Evolutionary conservation across 495 filamentous ascomycete genomes (phyloP), one percentile per base, ranked within the genome.

Genomic region (Hypoxylon fuscum): DNA sequence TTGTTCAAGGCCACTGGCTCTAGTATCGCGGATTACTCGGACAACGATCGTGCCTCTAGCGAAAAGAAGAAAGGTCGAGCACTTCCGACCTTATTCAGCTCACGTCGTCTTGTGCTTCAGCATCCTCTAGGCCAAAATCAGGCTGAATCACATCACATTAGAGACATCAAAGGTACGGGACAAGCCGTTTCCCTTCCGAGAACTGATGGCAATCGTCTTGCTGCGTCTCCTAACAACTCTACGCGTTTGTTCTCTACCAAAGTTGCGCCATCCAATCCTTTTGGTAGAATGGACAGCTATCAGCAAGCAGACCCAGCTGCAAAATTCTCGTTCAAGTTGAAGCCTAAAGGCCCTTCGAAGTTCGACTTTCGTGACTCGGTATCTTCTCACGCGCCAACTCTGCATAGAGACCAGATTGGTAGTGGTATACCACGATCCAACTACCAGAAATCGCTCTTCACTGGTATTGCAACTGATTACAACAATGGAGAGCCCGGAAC

Each of bases 11-110:
- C 31, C 9, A 68, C 75, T 2, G 75, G 76, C n/a, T 75, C 73
- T 55, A 77, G 76, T 35, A 63, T 78, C 29, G 77, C 76, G 0
- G 65, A 74, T 41, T 73, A 58, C 31, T 78, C 75, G 0, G 74
- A 79, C 18, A 54, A 62, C 8, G 63, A 49, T 18, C 52, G 56
- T 20, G n/a, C n/a, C n/a, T n/a, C n/a, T n/a, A n/a, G n/a, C n/a
- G n/a, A 48, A 67, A 27, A 29, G 38, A 14, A 21, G 7, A 3
- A 29, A 31, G 17, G 5, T 38, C 41, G 17, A 51, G 66, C 25
- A 41, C 14, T 2, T 68, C 66, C 34, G 32, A 53, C 17, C 74
- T 69, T 1, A n/a, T n/a, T n/a, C n/a, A n/a, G n/a, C n/a, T n/a
- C n/a, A n/a, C 59, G 48, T 1, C 66, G 71, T 5, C 65, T 52